Evolutionary conservation across 257 asterid genomes (phyloP).

Genomic region (Echites panduratus): DNA sequence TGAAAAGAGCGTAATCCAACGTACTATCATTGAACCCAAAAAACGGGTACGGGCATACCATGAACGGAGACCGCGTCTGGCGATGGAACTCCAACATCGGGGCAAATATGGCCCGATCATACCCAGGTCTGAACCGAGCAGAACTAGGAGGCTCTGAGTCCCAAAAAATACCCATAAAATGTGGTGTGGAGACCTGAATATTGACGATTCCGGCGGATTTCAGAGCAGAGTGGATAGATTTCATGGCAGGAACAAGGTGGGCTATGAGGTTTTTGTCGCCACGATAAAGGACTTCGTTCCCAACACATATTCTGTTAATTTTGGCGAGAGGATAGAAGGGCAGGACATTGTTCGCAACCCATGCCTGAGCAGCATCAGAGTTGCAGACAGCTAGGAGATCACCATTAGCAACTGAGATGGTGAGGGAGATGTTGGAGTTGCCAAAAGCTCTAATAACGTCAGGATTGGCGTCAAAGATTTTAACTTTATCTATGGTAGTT

Average conservation of each 20-base stretch:
- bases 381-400: constrained; percentile 15
- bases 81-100: constrained; percentile 43
- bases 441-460: constrained; percentile 33
- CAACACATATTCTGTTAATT: constrained; percentile 26
- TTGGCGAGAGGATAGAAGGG: constrained; percentile 26
- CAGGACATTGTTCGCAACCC: constrained; percentile 27
- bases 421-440: constrained; percentile 31
- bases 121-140: constrained; percentile 32
- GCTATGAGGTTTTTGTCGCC: constrained; percentile 21
- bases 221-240: constrained; percentile 35
- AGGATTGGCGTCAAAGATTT: constrained; percentile 41
- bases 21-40: constrained; percentile 25
- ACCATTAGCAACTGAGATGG: constrained; percentile 32
- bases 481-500: constrained; percentile 38
- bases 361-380: constrained; percentile 21
- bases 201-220: constrained; percentile 21
- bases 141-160: constrained; percentile 34
- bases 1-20: constrained; percentile 32
- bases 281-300: constrained; percentile 28
- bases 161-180: constrained; percentile 32
- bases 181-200: constrained; percentile 38
- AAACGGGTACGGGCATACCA: constrained; percentile 46
- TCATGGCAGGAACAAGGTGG: constrained; percentile 40
- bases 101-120: constrained; percentile 25
- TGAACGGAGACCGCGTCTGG: constrained; percentile 34